Base-by-base conservation (phyloP, 2,329 filamentous ascomycete genomes). In the Alternaria tenuissima region DNA sequence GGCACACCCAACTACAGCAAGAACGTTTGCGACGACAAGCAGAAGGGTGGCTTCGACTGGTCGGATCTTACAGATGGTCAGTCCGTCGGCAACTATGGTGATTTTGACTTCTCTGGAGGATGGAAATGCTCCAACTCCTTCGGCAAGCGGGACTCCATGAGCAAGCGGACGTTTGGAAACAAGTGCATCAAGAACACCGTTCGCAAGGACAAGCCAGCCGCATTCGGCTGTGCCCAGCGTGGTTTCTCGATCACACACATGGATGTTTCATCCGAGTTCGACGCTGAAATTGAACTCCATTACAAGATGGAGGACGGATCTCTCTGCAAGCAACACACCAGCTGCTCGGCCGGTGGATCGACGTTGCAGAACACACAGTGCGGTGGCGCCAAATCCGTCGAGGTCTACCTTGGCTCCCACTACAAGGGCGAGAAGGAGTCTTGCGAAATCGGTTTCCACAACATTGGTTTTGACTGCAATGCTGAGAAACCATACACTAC, bases 301-400 rank as follows among this genome's bases (percentile, higher is more conserved):
- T 97, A 94, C 81, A 86, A 84, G 72, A 96, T 97, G 93, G 86
- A 88, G 2, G 92, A 94, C 77, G 91, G 91, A 69, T 89, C 87
- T 14, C 87, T 80, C 61, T 98, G 94, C 88, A 94, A 91, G 82
- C 91, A 96, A 72, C 88, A 87, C 48, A 20, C 61, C 59, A 61
- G 49, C 52, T 96, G 92, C 86, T 87, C 84, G 65, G 82, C 85
- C 56, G 82, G 84, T 16, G 92, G 92, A 72, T 89, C 88, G 59
- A 86, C 85, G 47, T 84, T 97, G 71, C 81, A 87, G 81, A 97
- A 97, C 86, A 87, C 83, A 62, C 93, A 97, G 85, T 98, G 94
- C 78, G 94, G 93, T 87, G 94, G 94, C 80, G 94, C 94, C 66
- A 92, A 86, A 76, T 89, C 88, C 59, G 93, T 97, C 63, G 88